Evolutionary conservation across 2,329 filamentous ascomycete genomes (phyloP).

Genomic region (Xylaria sp.): DNA sequence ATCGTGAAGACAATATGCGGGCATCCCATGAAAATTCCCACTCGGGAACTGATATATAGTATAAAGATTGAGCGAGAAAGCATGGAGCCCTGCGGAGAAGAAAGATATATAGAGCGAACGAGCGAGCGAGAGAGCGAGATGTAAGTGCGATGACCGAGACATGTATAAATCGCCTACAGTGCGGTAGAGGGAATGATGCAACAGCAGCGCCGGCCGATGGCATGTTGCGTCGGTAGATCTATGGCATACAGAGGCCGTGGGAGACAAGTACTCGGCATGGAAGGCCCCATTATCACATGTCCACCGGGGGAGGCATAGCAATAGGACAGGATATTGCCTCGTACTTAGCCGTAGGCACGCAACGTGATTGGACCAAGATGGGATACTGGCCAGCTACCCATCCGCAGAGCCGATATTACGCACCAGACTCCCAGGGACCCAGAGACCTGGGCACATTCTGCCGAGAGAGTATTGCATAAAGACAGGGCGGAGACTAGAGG

Average conservation of each 20-base stretch:
- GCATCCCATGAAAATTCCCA: slow-evolving; percentile 70
- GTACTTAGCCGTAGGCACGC: slow-evolving; percentile 38
- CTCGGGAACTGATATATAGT: slow-evolving; percentile 35
- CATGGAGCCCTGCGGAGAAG: slow-evolving; percentile 29
- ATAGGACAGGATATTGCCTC: slow-evolving; percentile 47
- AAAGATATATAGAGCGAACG: background rate
- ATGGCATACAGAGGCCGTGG: slow-evolving; percentile 31
- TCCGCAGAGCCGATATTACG: slow-evolving; percentile 49
- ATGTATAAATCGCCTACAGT: slow-evolving; percentile 39
- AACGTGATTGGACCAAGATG: slow-evolving; percentile 46
- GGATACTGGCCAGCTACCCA: slow-evolving; percentile 43
- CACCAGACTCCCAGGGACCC: slow-evolving; percentile 39
- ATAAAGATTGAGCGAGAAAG: slow-evolving; percentile 27
- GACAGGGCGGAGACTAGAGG: slow-evolving; percentile 35
- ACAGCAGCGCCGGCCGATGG: slow-evolving; percentile 20
- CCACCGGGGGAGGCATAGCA: slow-evolving; percentile 39
- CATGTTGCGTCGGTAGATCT: slow-evolving; percentile 37
- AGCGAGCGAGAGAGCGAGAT: slow-evolving; percentile 11
- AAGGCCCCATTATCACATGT: slow-evolving; percentile 48
- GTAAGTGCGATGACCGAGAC: slow-evolving; percentile 26
- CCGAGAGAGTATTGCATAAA: slow-evolving; percentile 46
- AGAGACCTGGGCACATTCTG: slow-evolving; percentile 42
- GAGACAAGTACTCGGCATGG: slow-evolving; percentile 24
- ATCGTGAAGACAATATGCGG: slow-evolving; percentile 83
- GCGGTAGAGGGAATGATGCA: slow-evolving; percentile 16